phyloP scores from a whole-genome alignment of 2,329 filamentous ascomycete species.

The Aspergillaceae sp. region DNA sequence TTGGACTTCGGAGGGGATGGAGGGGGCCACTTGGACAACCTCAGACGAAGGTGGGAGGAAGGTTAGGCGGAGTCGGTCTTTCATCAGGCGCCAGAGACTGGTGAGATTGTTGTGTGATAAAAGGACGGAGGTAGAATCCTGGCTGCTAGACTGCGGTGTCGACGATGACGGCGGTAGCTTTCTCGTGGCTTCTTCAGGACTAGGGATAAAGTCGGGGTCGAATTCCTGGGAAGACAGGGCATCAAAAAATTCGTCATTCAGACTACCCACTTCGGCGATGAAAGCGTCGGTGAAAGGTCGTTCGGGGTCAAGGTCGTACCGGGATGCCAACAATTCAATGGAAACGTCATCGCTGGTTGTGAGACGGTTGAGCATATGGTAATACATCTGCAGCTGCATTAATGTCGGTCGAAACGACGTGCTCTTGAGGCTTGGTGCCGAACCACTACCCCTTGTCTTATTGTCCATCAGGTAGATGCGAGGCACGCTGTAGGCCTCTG shows the following conservation, averaged over 20 bases:
- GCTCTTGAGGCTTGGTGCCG: slow-evolving; percentile 51
- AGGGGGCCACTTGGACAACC: slow-evolving; percentile 14
- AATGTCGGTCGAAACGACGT: slow-evolving; percentile 63
- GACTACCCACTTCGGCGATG: slow-evolving; percentile 60
- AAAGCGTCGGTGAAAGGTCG: slow-evolving; percentile 69
- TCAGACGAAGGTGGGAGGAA: slow-evolving; percentile 24
- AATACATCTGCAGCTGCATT: slow-evolving; percentile 86
- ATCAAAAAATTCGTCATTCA: slow-evolving; percentile 61
- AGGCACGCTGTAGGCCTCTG: slow-evolving; percentile 17
- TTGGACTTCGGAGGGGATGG: slow-evolving; percentile 25
- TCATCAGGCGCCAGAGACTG: slow-evolving; percentile 56
- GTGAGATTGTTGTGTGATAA: slow-evolving; percentile 52
- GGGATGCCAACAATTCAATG: slow-evolving; percentile 57
- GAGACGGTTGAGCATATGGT: slow-evolving; percentile 69
- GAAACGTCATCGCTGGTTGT: slow-evolving; percentile 59
- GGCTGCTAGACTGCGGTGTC: slow-evolving; percentile 18
- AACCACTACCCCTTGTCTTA: slow-evolving; percentile 64
- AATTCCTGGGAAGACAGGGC: slow-evolving; percentile 24
- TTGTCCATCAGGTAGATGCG: slow-evolving; percentile 74
- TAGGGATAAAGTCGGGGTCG: slow-evolving; percentile 18
- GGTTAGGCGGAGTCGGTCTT: slow-evolving; percentile 50
- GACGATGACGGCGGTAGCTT: slow-evolving; percentile 4
- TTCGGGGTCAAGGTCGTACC: slow-evolving; percentile 60
- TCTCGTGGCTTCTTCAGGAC: slow-evolving; percentile 13
- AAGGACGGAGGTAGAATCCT: slow-evolving; percentile 45